phyloP scores from a whole-genome alignment of 108 stramenopile species.

The Bacterosira constricta region DNA sequence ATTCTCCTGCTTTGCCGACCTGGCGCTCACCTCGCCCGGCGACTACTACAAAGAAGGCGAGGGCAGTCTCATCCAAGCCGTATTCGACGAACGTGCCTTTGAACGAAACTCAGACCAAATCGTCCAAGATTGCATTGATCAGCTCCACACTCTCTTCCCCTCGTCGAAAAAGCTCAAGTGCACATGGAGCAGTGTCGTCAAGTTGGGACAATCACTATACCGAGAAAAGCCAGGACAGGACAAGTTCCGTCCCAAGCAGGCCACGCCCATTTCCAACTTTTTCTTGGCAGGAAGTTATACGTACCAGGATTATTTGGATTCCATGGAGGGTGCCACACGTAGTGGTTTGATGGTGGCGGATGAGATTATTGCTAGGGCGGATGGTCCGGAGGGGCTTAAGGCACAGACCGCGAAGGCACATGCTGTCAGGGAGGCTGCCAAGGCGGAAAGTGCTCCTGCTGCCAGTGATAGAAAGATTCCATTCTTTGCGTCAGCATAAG shows the following conservation, averaged over 20 bases:
- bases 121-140: constrained; percentile 86
- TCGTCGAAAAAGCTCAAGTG: constrained; percentile 90
- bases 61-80: constrained; percentile 88
- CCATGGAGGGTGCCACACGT: constrained; percentile 97
- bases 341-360: constrained; percentile 95
- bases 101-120: constrained; percentile 79
- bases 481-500: constrained; percentile 37
- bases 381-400: constrained; percentile 75
- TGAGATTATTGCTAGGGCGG: constrained; percentile 90
- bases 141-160: constrained; percentile 88
- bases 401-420: constrained; percentile 37
- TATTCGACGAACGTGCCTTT: constrained; percentile 91
- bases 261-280: constrained; percentile 95
- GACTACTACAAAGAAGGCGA: constrained; percentile 95
- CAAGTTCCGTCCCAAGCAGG: constrained; percentile 92
- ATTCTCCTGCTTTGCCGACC: constrained; percentile 97
- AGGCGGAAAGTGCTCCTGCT: background rate
- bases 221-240: constrained; percentile 96
- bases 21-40: constrained; percentile 91
- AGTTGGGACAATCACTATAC: constrained; percentile 92
- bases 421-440: constrained; percentile 11
- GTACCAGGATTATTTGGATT: constrained; percentile 97
- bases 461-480: constrained; percentile 17
- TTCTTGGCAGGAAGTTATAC: constrained; percentile 97
- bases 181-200: constrained; percentile 96